phyloP scores from a whole-genome alignment of 768 basidiomycete genomes.

The Clavaria fumosa region DNA sequence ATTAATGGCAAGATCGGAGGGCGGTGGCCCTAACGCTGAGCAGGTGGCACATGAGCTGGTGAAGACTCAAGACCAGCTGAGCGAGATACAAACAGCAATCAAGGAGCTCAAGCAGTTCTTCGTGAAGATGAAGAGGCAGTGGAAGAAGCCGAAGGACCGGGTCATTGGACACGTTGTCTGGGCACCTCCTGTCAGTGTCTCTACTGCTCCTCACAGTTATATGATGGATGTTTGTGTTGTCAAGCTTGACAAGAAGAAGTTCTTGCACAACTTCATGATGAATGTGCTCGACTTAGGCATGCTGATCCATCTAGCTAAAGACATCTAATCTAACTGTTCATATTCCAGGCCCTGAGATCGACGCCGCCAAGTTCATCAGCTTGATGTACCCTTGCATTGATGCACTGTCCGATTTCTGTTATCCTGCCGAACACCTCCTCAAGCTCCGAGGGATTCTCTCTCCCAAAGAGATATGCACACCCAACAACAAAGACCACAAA shows the following conservation, averaged over 20 bases:
- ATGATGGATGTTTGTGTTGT: constrained; percentile 22
- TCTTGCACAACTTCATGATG: constrained; percentile 15
- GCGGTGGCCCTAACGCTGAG: constrained; percentile 10
- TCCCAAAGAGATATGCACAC: constrained; percentile 16
- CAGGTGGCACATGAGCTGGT: constrained; percentile 9
- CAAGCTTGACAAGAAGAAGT: constrained; percentile 21
- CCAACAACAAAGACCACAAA: constrained; percentile 13
- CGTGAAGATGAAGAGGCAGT: constrained; percentile 18
- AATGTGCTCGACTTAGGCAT: constrained; percentile 22
- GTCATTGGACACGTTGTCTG: constrained; percentile 22
- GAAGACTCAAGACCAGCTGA: constrained; percentile 10
- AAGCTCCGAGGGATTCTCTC: constrained; percentile 14
- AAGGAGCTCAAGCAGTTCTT: constrained; percentile 21
- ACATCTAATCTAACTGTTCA: constrained; percentile 12
- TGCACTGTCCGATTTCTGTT: constrained; percentile 12
- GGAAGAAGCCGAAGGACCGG: constrained; percentile 18
- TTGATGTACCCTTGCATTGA: constrained; percentile 9
- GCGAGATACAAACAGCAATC: constrained; percentile 13
- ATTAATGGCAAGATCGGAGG: constrained; percentile 10
- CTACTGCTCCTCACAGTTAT: constrained; percentile 7
- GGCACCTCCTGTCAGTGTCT: constrained; percentile 3
- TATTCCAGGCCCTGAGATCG: constrained; percentile 13
- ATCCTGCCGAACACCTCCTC: constrained; percentile 19
- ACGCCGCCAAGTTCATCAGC: constrained; percentile 10
- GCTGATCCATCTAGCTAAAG: constrained; percentile 14